Base-by-base conservation (phyloP, 768 basidiomycete genomes). In the Leccinum subtestaceum region DNA sequence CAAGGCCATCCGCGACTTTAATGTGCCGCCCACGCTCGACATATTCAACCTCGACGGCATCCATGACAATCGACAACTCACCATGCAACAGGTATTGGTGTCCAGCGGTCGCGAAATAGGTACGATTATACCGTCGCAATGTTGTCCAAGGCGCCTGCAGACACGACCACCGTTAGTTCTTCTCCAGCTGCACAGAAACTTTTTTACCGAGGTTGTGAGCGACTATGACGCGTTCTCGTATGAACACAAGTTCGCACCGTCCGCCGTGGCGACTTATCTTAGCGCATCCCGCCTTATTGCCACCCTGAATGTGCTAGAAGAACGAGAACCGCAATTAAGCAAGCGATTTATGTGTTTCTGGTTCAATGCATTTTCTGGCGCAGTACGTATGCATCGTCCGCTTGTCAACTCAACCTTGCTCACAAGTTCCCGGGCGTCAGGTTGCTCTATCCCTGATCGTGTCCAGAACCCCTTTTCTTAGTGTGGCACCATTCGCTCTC, bases 321-420 rank as follows among this genome's bases (percentile, higher is more conserved):
- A 80, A 40, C 77, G 81, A 60, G 82, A 87, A 67, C 80, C 83
- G 8, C 81, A 85, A 62, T 71, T 89, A 52, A 84, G 82, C 61
- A 80, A 80, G 53, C 80, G 89, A 31, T 86, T 88, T 63, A 78
- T 87, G 70, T 81, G 84, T 68, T 84, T 88, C 65, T 91, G 89
- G 88, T 85, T 86, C 59, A 88, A 90, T 65, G 77, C 82, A 19
- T 88, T 88, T 68, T 88, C 88, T 47, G 85, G 85, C 8, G 84
- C 84, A 59, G 88, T 88, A 68, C 72, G 86, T 77, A 46, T 60
- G 13, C 15, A 21, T 52, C 38, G 5, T 50, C 40, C 7, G 38
- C 29, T 31, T 48, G 48, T 10, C 25, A 7, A 36, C 45, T 12
- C 23, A 5, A 36, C 45, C 49, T 23, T 40, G 45, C 29, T 52